Base-by-base conservation (phyloP, 805 yeast species). In the Maudiozyma serrabonitensis region DNA sequence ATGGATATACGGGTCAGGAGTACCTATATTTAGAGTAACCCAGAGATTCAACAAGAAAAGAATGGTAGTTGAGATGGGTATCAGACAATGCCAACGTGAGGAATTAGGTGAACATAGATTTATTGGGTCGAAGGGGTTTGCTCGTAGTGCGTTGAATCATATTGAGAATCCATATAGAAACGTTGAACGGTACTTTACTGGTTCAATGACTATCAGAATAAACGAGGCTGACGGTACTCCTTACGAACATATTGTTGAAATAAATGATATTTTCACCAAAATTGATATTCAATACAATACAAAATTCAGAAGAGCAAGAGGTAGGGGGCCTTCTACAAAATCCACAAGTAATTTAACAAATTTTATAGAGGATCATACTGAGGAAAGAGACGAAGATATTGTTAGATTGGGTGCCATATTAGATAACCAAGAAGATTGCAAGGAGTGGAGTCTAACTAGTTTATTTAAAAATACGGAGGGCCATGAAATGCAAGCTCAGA, bases 221-320 rank as follows among this genome's bases (percentile, higher is more conserved):
- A 99, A 93, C 63, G 99, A 93, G 61, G 95, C 96, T 0, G 98
- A 93, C 66, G 99, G 99, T 8, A 88, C 98, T 0, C 99, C 99
- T 0, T 93, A 93, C 62, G 99, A 93, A 61, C 99, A 93, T 64
- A 91, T 93, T 45, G 96, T 93, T 21, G 95, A 88, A 55, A 71
- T 93, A 47, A 87, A 88, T 57, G 97, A 91, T 42, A 78, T 81
- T 1, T 80, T 82, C 56, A 87, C 95, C 0, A 88, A 87, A 61
- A 72, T 93, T 43, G 99, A 93, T 61, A 88, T 93, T 45, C 98
- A 88, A 62, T 93, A 93, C 68, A 93, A 93, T 66, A 88, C 98
- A 5, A 91, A 89, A 64, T 88, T 87, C 63, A 87, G 88, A 67
- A 79, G 95, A 54, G 68, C 85, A 50, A 87, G 84, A 59, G 80